Conservation (phyloP, 2,329 filamentous ascomycete genomes). For the Cephalotrichum gorgonifer region DNA sequence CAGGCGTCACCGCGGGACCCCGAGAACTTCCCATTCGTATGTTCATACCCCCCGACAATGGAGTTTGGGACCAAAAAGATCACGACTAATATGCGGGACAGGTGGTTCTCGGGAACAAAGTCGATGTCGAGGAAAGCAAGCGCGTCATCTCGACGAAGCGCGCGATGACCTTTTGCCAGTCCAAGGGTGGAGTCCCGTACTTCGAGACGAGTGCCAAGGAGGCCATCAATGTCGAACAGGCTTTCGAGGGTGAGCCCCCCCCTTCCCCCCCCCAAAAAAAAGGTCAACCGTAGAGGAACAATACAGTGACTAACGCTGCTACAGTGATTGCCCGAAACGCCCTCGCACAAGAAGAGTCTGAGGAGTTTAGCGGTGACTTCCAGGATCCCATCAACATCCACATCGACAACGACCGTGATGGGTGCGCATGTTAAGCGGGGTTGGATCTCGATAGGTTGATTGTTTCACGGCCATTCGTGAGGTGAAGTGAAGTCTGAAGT, state of each 20-base stretch:
- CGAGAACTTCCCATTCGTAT: constrained; percentile 93
- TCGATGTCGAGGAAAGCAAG: constrained; percentile 97
- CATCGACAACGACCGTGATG: constrained; percentile 85
- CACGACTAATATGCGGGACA: constrained; percentile 20
- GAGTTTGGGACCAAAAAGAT: background rate
- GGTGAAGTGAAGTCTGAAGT: too few species aligned
- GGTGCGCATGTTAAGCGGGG: constrained; percentile 70
- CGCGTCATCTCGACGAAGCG: constrained; percentile 93
- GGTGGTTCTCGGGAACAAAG: constrained; percentile 97
- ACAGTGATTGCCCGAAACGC: constrained; percentile 92
- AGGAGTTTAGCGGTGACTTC: constrained; percentile 96
- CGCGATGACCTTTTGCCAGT: constrained; percentile 95
- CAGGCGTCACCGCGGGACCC: constrained; percentile 94
- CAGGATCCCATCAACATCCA: constrained; percentile 98
- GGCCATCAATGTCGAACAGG: constrained; percentile 90
- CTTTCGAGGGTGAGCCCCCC: constrained; percentile 48
- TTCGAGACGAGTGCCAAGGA: constrained; percentile 99
- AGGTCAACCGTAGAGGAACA: background rate
- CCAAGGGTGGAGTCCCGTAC: constrained; percentile 94
- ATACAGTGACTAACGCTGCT: background rate
- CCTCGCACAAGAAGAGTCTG: constrained; percentile 90
- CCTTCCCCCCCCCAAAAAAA: background rate
- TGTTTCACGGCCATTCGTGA: too few species aligned
- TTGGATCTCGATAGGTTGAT: too few species aligned
- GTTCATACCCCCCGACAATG: constrained; percentile 20